Evolutionary conservation across 1,139 yeast species (phyloP).

Genomic region (Geotrichum candidum): DNA sequence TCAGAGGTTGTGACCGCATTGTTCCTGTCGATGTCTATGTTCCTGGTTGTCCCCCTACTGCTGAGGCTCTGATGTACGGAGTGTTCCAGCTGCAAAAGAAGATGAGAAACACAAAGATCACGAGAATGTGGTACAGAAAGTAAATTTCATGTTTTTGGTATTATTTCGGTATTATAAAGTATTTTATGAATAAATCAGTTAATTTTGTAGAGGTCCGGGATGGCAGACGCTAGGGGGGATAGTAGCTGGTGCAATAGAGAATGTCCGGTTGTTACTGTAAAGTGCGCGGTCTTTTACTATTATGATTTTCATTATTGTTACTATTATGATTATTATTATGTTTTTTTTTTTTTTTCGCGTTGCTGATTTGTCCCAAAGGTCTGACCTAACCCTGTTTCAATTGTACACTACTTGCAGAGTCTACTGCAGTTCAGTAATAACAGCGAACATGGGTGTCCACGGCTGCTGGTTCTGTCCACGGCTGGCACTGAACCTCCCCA

Average conservation of each 20-base stretch:
- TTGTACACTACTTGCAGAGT: not conserved
- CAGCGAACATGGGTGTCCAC: no score
- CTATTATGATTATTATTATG: no score
- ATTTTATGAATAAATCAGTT: not conserved
- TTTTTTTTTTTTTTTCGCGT: not conserved
- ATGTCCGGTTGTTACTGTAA: not conserved
- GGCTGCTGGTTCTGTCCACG: no score
- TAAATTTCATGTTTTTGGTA: constrained; percentile 24
- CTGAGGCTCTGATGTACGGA: constrained; percentile 89
- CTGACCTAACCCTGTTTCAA: not conserved
- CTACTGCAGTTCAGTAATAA: not conserved
- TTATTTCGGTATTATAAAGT: not conserved
- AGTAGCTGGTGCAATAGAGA: no score
- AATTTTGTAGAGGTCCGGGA: not conserved
- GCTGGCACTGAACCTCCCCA: no score
- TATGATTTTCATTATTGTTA: no score
- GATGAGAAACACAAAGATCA: constrained; percentile 75
- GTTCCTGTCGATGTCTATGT: constrained; percentile 88
- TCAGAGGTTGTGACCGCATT: constrained; percentile 83
- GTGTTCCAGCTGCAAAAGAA: constrained; percentile 84
- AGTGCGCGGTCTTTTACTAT: not conserved
- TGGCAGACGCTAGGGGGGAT: not conserved
- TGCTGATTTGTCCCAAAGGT: not conserved
- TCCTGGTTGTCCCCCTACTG: constrained; percentile 91
- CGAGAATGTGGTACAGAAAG: constrained; percentile 83